A percentile compares a stretch with the other conserved stretches of the same genome.
phyloP scores from a whole-genome alignment of 805 yeast species.

The Metschnikowia vanudenii region DNA sequence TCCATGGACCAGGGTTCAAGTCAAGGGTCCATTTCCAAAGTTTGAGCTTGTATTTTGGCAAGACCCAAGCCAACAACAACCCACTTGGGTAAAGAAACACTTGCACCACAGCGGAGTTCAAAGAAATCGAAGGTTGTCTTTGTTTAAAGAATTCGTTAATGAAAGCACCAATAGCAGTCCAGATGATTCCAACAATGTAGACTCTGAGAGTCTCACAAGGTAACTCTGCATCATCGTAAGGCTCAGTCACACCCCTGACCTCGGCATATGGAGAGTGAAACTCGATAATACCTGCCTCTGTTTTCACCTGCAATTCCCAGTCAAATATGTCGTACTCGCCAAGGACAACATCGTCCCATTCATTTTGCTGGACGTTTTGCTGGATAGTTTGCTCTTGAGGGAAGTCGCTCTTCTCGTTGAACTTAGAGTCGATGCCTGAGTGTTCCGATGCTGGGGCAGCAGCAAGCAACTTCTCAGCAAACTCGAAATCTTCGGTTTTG shows the following conservation, averaged over 20 bases:
- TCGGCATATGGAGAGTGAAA: slow-evolving; percentile 44
- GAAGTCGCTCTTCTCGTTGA: not conserved
- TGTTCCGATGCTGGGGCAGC: not conserved
- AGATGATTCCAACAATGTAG: slow-evolving; percentile 21
- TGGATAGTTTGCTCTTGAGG: not conserved
- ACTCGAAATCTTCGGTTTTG: slow-evolving; percentile 35
- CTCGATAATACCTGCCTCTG: slow-evolving; percentile 37
- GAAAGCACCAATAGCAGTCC: slow-evolving; percentile 30
- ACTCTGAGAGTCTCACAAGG: slow-evolving; percentile 39
- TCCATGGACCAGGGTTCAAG: slow-evolving; percentile 66
- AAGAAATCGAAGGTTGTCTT: slow-evolving; percentile 18
- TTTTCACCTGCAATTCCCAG: slow-evolving; percentile 35
- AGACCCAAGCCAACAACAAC: slow-evolving; percentile 34
- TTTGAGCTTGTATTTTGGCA: slow-evolving; percentile 42
- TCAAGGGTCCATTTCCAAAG: slow-evolving; percentile 36
- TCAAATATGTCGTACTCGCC: slow-evolving; percentile 19
- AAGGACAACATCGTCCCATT: slow-evolving; percentile 4
- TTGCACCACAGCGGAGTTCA: slow-evolving; percentile 17
- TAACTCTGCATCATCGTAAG: slow-evolving; percentile 36
- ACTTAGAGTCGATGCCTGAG: no score
- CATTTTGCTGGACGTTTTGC: not conserved
- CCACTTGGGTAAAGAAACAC: slow-evolving; percentile 27
- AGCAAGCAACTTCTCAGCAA: slow-evolving; percentile 24
- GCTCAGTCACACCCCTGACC: slow-evolving; percentile 39
- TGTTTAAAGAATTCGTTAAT: slow-evolving; percentile 19